Base-by-base conservation (phyloP, 371 early-diverging fungal species). In the Syncephalis fuscata region DNA sequence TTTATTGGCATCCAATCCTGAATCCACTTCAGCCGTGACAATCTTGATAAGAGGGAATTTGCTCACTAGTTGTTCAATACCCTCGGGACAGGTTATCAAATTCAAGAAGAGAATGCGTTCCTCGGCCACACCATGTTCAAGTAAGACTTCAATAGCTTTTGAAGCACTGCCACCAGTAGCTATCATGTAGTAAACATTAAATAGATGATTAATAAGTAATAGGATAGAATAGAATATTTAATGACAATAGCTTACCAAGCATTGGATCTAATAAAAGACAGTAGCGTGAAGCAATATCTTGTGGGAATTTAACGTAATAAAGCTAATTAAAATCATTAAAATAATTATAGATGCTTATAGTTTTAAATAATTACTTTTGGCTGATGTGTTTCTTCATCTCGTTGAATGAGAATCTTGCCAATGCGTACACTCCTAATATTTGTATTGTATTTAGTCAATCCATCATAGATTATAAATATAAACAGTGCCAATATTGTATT, bases 121-220 rank as follows among this genome's bases (percentile, higher is more conserved):
- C 60, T 90, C 85, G 26, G 67, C 65, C n/a, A 92, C 93, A 39
- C 82, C 84, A 54, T 84, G 71, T 48, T 82, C 80, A 8, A 85
- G 60, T 57, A 92, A 67, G 1, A 85, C 87, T 67, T 90, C 79
- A 24, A 89, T 78, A 24, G 90, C 89, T 63, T 88, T 87, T 65
- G 80, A 85, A 7, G 88, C 91, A 21, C 88, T 85, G 24, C 90
- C 91, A 27, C 93, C 93, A 21, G 93, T 91, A n/a, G 90, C 93
- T 76, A 62, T 43, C 24, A 20, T 39, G n/a, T 37, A 48, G 22
- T 37, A 39, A 41, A 16, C 15, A 23, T n/a, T 27, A 2, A 27
- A 11, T 32, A 32, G 32, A 32, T 4, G 32, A 32, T 4, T n/a
- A 11, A 22, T 37, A 11, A 19, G 24, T 44, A 50, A 21, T 10